Evolutionary conservation across 2,329 filamentous ascomycete species (phyloP), one percentile per base, ranked within the genome.

Genomic region (Ceratocystis eucalypticola): DNA sequence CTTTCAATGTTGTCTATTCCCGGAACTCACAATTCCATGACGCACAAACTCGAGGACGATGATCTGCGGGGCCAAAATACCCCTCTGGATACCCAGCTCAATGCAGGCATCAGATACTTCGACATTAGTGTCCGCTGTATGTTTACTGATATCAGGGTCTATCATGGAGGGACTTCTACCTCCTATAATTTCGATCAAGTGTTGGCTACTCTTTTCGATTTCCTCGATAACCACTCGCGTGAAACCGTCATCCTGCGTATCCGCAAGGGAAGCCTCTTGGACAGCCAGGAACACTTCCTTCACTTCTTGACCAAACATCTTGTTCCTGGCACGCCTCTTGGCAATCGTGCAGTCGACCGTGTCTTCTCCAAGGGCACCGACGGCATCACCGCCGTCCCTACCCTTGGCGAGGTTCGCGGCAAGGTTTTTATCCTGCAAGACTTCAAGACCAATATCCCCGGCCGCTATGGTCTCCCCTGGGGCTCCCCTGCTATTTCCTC

Each of bases 1-100:
- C 72, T 82, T 44, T 74, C 77, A 33, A 74, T 72, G 61, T 74
- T 82, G 55, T 80, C 78, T 62, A 77, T 82, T 68, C 80, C 80
- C 0, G 80, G 80, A 41, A 81, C 80, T 1, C 80, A 82, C 72
- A 79, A 82, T 71, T 80, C 80, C 41, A 77, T 82, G 76, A 81
- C 80, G 30, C 80, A 78, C 70, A 79, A 82, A 72, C 74, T 74
- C 69, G 74, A 75, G 69, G 10, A 37, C 8, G 33, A 10, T 10
- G 10, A 8, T 12, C 8, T 37, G 8, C 33, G 12, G 8, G 2
- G 33, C 3, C 33, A 37, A 37, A 37, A 37, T 12, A 37, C 33
- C 33, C 8, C 33, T 37, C 74, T 82, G n/a, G 69, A 66, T 12
- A 73, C 72, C 17, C 80, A 82, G 71, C 76, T 82, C 46, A 66